A percentile compares a stretch with the other conserved stretches of the same genome.
These are phyloP conservation scores for Xylaria longipes DNA, from an alignment of 495 filamentous ascomycete species.

Conservation along the genomic window DNA sequence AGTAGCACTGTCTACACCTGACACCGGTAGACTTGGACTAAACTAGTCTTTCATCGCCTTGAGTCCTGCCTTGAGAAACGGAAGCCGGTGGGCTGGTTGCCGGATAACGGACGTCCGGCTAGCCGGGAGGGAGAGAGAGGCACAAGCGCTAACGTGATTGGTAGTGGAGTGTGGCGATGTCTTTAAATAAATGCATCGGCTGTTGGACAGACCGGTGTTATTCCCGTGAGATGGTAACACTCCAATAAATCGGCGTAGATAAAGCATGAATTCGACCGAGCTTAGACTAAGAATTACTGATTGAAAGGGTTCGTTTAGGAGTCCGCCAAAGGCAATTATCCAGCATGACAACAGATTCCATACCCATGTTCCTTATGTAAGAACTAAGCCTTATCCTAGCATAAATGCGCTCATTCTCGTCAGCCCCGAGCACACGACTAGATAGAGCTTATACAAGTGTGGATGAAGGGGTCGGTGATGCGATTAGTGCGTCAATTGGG, in stretches of 20 bases:
- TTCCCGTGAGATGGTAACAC: neutral
- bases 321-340: neutral
- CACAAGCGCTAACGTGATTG: slow-evolving; percentile 1
- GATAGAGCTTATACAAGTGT: neutral
- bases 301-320: slow-evolving; percentile 1
- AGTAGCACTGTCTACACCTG: too few relatives aligned
- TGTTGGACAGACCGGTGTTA: neutral
- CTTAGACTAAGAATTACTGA: neutral
- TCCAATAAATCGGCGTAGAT: neutral
- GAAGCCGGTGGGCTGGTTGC: neutral
- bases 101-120: slow-evolving; percentile 16
- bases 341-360: neutral
- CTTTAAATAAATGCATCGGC: neutral
- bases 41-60: neutral
- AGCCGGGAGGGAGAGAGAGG: slow-evolving; percentile 7
- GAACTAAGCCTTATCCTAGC: slow-evolving; percentile 12
- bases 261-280: neutral
- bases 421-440: slow-evolving; percentile 1
- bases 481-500: neutral
- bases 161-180: slow-evolving; percentile 13
- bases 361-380: slow-evolving; percentile 13
- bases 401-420: neutral
- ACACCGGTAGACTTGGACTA: too few relatives aligned
- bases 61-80: neutral
- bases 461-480: neutral